Conservation (phyloP, 2,329 filamentous ascomycete genomes). For the Monilinia polystroma region DNA sequence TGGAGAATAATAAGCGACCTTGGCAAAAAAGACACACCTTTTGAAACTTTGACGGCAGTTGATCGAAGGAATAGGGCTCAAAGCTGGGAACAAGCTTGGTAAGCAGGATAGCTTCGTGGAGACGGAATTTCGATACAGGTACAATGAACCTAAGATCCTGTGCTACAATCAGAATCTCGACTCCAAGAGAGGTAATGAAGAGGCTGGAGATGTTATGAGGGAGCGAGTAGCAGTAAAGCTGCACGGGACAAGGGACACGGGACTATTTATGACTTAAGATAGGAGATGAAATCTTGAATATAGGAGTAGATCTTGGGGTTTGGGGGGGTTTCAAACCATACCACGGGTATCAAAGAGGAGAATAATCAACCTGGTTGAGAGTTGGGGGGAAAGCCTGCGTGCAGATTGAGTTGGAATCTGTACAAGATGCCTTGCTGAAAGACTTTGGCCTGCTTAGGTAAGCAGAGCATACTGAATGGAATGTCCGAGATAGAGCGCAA, state of each 20-base stretch:
- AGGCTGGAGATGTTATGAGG: background rate
- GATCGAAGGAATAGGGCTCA: background rate
- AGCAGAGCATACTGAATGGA: background rate
- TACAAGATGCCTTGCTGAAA: background rate
- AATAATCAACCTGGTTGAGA: background rate
- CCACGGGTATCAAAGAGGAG: no score
- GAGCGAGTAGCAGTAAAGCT: background rate
- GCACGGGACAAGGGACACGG: background rate
- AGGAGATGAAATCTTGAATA: background rate
- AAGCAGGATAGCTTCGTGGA: background rate
- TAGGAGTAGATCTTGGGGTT: no score
- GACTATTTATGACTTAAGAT: background rate
- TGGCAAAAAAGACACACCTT: constrained; percentile 4
- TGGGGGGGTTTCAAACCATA: no score
- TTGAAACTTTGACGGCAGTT: background rate
- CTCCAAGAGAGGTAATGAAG: background rate
- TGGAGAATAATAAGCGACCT: background rate
- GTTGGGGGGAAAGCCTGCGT: background rate
- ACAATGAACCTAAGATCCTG: background rate
- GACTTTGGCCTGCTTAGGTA: constrained; percentile 13
- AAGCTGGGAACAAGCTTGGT: background rate
- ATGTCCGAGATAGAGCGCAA: background rate
- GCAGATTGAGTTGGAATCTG: background rate
- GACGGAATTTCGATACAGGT: background rate
- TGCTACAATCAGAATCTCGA: background rate